These are phyloP conservation scores for Betula pendula DNA, from an alignment of 306 rosid genomes.

Conservation along the genomic window DNA sequence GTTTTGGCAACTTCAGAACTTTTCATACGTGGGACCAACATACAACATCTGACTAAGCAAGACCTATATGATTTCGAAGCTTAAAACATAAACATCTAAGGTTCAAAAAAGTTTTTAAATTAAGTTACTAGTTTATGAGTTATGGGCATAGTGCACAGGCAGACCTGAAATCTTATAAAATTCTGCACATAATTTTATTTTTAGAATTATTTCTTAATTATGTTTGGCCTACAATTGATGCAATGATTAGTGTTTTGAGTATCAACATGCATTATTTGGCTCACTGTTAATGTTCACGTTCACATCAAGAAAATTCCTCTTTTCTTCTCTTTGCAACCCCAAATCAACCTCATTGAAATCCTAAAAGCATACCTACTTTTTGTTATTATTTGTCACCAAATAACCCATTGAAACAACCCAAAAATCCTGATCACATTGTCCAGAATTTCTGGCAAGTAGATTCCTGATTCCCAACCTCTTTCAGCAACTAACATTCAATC, in stretches of 20 bases:
- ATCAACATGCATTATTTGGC: too few species aligned
- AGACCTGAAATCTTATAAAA: neutral
- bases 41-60: neutral
- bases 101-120: neutral
- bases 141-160: neutral
- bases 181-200: neutral
- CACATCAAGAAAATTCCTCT: neutral
- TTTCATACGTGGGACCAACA: neutral
- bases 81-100: neutral
- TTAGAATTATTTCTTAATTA: neutral
- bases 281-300: too few species aligned
- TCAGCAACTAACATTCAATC: neutral
- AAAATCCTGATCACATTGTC: neutral
- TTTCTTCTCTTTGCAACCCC: neutral
- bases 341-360: neutral
- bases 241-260: too few species aligned
- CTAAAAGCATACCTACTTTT: neutral
- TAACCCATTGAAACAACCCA: neutral
- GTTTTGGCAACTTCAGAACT: neutral
- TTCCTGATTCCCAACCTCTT: neutral
- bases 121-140: neutral
- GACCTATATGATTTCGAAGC: neutral
- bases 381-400: neutral
- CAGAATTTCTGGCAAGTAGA: neutral
- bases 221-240: too few species aligned